Conservation (phyloP, 257 asterid species). For the Coffea canephora region DNA sequence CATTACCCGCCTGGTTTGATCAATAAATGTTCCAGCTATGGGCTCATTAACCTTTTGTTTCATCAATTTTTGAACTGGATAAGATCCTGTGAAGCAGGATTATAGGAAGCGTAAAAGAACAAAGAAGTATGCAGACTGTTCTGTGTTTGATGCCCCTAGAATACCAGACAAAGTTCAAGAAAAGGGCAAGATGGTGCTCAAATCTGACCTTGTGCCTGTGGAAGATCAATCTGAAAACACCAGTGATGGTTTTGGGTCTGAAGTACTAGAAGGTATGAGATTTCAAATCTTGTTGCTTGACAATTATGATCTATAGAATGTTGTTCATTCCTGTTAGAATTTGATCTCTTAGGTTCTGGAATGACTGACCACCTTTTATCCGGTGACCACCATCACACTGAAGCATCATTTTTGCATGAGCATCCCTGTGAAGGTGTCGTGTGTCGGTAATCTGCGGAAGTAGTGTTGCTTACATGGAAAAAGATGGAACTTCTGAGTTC, state of each 20-base stretch:
- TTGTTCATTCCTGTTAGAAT: constrained; percentile 1
- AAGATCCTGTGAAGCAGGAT: constrained; percentile 47
- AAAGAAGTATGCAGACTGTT: constrained; percentile 51
- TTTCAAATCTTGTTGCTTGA: neutral
- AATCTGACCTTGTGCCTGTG: constrained; percentile 21
- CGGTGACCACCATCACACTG: constrained; percentile 31
- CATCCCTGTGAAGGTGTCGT: constrained; percentile 46
- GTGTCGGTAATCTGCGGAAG: constrained; percentile 41
- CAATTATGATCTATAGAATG: neutral
- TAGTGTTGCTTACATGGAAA: constrained; percentile 3
- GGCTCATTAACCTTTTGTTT: constrained; percentile 21
- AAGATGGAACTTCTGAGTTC: constrained; percentile 8
- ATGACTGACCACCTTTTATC: constrained; percentile 29
- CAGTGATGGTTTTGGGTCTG: constrained; percentile 37
- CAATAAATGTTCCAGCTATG: neutral
- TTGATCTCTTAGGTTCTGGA: constrained; percentile 40
- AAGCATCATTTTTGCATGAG: constrained; percentile 42
- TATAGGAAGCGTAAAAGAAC: constrained; percentile 42
- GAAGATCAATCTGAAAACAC: constrained; percentile 29
- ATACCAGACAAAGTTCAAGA: constrained; percentile 17
- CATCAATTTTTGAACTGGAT: constrained; percentile 19
- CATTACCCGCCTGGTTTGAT: constrained; percentile 3
- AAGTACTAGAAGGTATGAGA: constrained; percentile 44
- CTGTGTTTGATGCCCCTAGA: constrained; percentile 31
- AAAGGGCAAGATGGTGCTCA: constrained; percentile 22